Evolutionary conservation across 352 stramenopile genomes (phyloP).

Genomic region (Globisporangium mamillatum): DNA sequence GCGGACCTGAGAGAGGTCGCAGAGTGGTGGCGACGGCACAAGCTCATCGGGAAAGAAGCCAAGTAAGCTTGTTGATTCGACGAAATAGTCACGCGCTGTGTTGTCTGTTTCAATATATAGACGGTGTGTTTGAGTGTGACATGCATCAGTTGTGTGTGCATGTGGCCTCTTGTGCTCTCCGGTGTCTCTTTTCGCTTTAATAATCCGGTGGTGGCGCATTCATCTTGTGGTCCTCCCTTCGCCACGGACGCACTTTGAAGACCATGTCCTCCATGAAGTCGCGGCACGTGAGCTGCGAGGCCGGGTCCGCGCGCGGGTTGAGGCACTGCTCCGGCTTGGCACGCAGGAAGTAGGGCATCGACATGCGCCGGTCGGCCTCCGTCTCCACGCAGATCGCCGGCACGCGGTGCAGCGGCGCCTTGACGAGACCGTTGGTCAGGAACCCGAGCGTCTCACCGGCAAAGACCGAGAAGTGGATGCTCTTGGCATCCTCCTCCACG

Average conservation of each 20-base stretch:
- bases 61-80: not conserved
- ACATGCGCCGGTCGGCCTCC: slow-evolving; percentile 73
- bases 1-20: slow-evolving; percentile 34
- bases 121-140: not conserved
- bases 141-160: no score
- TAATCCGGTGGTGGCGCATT: slow-evolving; percentile 49
- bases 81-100: not conserved
- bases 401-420: slow-evolving; percentile 72
- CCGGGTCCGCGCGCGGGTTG: slow-evolving; percentile 42
- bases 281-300: slow-evolving; percentile 53
- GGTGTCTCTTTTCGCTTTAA: slow-evolving; percentile 13
- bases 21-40: slow-evolving; percentile 50
- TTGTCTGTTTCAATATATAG: not conserved
- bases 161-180: no score
- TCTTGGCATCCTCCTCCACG: slow-evolving; percentile 56
- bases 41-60: slow-evolving; percentile 3
- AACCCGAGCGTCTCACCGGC: slow-evolving; percentile 74
- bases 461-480: slow-evolving; percentile 79
- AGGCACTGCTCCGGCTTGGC: slow-evolving; percentile 50
- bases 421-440: slow-evolving; percentile 71
- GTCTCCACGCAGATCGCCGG: slow-evolving; percentile 57
- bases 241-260: slow-evolving; percentile 80
- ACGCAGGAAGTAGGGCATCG: slow-evolving; percentile 83
- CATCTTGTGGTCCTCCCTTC: slow-evolving; percentile 40
- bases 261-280: slow-evolving; percentile 85